phyloP scores from a whole-genome alignment of 345 rosid species.

The Salix caprea region DNA sequence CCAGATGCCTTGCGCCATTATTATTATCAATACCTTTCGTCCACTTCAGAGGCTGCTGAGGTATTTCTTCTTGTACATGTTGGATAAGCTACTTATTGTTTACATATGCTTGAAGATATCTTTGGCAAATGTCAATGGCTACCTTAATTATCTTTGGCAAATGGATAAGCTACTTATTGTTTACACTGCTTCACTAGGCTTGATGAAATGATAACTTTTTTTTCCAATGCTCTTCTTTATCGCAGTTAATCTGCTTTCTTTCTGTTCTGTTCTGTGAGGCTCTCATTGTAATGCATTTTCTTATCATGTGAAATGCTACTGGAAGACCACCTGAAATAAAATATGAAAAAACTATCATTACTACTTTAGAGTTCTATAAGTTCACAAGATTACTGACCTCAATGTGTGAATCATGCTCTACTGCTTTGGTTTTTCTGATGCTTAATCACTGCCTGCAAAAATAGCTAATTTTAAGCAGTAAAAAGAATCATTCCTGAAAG shows the following conservation, averaged over 20 bases:
- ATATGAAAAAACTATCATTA: too few relatives aligned
- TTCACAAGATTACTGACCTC: too few relatives aligned
- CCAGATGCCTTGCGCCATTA: slow-evolving; percentile 94
- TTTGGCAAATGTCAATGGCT: neutral
- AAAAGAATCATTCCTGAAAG: too few relatives aligned
- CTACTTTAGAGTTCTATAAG: too few relatives aligned
- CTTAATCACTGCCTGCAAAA: too few relatives aligned
- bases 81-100: slow-evolving; percentile 17
- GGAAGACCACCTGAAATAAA: too few relatives aligned
- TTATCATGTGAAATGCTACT: too few relatives aligned
- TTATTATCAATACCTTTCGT: slow-evolving; percentile 94
- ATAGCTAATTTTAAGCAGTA: too few relatives aligned
- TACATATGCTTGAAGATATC: neutral
- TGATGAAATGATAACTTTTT: neutral
- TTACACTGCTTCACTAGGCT: neutral
- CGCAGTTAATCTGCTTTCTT: neutral
- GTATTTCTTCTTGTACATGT: slow-evolving; percentile 28
- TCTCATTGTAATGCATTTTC: neutral
- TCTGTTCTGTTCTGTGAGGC: neutral
- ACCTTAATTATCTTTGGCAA: neutral
- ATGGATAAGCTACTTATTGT: too few relatives aligned
- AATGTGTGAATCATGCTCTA: too few relatives aligned
- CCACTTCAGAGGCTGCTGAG: slow-evolving; percentile 96
- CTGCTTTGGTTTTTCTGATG: too few relatives aligned
- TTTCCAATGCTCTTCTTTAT: neutral